Evolutionary conservation across 2,329 filamentous ascomycete species (phyloP).

Genomic region (Thielaviopsis populi): DNA sequence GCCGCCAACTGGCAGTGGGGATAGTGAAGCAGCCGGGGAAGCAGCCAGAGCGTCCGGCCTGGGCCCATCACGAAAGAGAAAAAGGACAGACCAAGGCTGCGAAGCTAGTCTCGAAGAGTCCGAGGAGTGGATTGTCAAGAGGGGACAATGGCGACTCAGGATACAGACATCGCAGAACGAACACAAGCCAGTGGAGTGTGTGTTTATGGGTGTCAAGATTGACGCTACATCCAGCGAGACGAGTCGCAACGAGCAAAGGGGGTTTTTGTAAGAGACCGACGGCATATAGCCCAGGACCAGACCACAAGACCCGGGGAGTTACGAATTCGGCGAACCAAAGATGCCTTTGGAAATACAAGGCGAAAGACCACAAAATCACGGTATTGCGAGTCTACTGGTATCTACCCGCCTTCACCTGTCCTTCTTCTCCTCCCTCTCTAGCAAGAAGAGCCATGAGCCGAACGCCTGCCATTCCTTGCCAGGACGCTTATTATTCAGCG

Average conservation of each 20-base stretch:
- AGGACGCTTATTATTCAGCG: too few relatives aligned
- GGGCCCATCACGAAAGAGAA: conserved; percentile 17
- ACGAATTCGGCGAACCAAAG: not conserved
- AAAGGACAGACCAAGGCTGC: conserved; percentile 11
- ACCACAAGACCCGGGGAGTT: not conserved
- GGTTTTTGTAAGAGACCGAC: conserved; percentile 37
- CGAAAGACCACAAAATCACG: too few relatives aligned
- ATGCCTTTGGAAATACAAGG: too few relatives aligned
- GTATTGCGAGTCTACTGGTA: too few relatives aligned
- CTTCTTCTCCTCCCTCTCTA: too few relatives aligned
- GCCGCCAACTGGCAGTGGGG: conserved; percentile 21
- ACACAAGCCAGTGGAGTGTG: conserved; percentile 47
- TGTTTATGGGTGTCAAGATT: conserved; percentile 61
- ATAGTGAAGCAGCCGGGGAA: conserved; percentile 19
- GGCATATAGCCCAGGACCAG: conserved; percentile 14
- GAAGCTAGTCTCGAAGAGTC: not conserved
- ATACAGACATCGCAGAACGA: conserved; percentile 38
- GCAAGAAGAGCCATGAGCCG: too few relatives aligned
- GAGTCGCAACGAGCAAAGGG: conserved; percentile 47
- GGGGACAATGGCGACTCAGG: conserved; percentile 56
- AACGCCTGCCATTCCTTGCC: too few relatives aligned
- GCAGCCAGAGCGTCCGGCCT: conserved; percentile 21
- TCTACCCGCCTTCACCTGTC: too few relatives aligned
- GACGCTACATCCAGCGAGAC: conserved; percentile 54
- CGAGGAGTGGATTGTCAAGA: conserved; percentile 47